Percentiles rank a stretch among this genome's conserved stretches.
phyloP scores from a whole-genome alignment of 2,329 filamentous ascomycete species.

The Colletotrichum somersetense region DNA sequence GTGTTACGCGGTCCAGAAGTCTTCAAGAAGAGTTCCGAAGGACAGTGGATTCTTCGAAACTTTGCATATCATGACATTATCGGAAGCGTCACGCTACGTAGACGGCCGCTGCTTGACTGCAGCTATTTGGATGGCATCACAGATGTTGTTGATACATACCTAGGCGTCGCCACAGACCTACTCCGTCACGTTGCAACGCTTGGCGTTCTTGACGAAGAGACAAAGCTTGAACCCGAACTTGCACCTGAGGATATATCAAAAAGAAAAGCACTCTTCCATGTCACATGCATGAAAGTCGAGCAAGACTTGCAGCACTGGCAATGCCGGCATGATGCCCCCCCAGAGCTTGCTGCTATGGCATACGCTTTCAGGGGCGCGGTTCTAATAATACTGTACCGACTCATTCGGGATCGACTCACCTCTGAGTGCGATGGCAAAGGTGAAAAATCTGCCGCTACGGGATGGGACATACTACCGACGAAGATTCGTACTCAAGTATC shows the following conservation, averaged over 20 bases:
- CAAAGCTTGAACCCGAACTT: not conserved
- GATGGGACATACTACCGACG: slow-evolving; percentile 25
- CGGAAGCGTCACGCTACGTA: slow-evolving; percentile 32
- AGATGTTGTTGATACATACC: slow-evolving; percentile 41
- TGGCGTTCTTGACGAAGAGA: slow-evolving; percentile 31
- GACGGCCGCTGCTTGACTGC: slow-evolving; percentile 36
- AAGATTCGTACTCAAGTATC: slow-evolving; percentile 35
- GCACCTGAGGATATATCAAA: not conserved
- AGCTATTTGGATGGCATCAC: slow-evolving; percentile 39
- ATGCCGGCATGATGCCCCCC: slow-evolving; percentile 21
- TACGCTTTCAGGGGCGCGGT: slow-evolving; percentile 32
- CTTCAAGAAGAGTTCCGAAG: slow-evolving; percentile 39
- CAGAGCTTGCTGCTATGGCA: slow-evolving; percentile 23
- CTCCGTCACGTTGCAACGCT: slow-evolving; percentile 30
- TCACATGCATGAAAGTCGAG: slow-evolving; percentile 19
- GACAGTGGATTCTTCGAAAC: slow-evolving; percentile 42
- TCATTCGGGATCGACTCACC: slow-evolving; percentile 11
- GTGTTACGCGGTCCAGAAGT: slow-evolving; percentile 31
- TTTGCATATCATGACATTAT: slow-evolving; percentile 43
- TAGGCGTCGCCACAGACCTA: slow-evolving; percentile 40
- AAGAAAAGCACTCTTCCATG: slow-evolving; percentile 4
- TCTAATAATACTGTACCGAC: slow-evolving; percentile 26
- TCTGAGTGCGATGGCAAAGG: not conserved
- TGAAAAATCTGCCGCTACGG: not conserved
- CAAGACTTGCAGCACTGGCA: slow-evolving; percentile 33